Base-by-base conservation (phyloP, 257 asterid species). In the Ocimum tenuiflorum region DNA sequence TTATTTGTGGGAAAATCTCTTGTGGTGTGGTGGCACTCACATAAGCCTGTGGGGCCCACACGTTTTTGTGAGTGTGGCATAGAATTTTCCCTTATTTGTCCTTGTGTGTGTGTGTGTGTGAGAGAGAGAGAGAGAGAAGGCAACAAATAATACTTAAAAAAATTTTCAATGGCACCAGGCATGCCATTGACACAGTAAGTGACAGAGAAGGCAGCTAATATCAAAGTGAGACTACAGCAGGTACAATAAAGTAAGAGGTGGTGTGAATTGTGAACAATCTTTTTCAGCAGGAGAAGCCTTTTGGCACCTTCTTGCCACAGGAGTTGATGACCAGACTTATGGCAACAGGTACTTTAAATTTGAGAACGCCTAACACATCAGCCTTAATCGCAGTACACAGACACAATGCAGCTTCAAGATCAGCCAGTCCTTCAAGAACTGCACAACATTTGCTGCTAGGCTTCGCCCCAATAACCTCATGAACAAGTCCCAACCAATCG, bases 311-410 rank as follows among this genome's bases (percentile, higher is more conserved):
- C 82, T 91, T 91, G 63, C 91, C 98, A 63, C 98, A 91, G 29
- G 95, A 77, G 76, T 88, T 85, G 27, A 91, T 12, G 36, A 80
- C 67, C 80, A 80, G 27, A 65, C 86, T 88, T 42, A 91, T 17
- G 19, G 95, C 96, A 38, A 91, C 56, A 0, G 95, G 94, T 49
- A 88, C 50, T 23, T 85, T 17, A 6, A 86, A 22, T 42, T 80
- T 85, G 27, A 72, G 57, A 33, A 69, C 58, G 5, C 91, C 96
- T 8, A 88, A 47, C 41, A 83, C 82, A 63, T 91, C 82, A 19
- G 87, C 94, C 76, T 88, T 88, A 24, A 91, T 79, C n/a, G 95
- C 95, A 12, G 88, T 88, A 60, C 98, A 88, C 75, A 91, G 29
- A 63, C 96, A 91, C 78, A 85, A 29, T 48, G 96, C 98, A 49